These are phyloP conservation scores for Globisporangium mamillatum DNA, from an alignment of 352 stramenopile genomes.

Conservation along the genomic window DNA sequence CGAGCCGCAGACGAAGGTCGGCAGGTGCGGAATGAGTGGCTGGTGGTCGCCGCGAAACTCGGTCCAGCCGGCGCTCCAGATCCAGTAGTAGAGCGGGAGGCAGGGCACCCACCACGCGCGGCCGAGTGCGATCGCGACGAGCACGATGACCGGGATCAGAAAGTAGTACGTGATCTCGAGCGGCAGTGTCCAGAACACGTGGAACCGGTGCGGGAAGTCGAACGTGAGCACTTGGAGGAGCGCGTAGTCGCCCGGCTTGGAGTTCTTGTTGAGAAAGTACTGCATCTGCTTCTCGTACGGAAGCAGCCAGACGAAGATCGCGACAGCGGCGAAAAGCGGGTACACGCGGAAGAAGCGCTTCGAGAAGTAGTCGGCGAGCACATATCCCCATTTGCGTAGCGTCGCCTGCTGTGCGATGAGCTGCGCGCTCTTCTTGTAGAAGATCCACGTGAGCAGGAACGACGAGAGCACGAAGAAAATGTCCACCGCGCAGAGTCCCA, in stretches of 20 bases:
- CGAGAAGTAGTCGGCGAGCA: constrained; percentile 36
- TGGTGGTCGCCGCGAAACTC: constrained; percentile 26
- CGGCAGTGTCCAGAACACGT: constrained; percentile 51
- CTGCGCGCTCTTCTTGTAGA: constrained; percentile 18
- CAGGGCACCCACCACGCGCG: constrained; percentile 22
- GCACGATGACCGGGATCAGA: constrained; percentile 28
- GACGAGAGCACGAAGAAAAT: background rate
- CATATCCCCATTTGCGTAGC: constrained; percentile 10
- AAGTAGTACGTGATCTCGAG: constrained; percentile 49
- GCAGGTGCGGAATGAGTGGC: constrained; percentile 25
- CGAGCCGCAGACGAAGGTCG: constrained; percentile 43
- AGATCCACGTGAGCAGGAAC: constrained; percentile 25
- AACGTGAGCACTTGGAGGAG: constrained; percentile 32
- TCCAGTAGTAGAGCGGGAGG: constrained; percentile 11
- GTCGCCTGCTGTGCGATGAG: constrained; percentile 16
- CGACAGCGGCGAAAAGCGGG: constrained; percentile 41
- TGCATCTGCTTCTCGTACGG: constrained; percentile 24
- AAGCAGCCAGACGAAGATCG: constrained; percentile 28
- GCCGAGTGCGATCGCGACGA: background rate
- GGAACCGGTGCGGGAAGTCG: constrained; percentile 25
- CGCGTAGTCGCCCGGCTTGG: constrained; percentile 25
- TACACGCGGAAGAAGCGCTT: constrained; percentile 58
- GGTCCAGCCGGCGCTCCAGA: constrained; percentile 18
- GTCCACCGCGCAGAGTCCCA: constrained; percentile 16
- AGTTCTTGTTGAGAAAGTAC: constrained; percentile 32